Conservation (phyloP, 2,329 filamentous ascomycete genomes). For the Aurifilum marmelostoma region DNA sequence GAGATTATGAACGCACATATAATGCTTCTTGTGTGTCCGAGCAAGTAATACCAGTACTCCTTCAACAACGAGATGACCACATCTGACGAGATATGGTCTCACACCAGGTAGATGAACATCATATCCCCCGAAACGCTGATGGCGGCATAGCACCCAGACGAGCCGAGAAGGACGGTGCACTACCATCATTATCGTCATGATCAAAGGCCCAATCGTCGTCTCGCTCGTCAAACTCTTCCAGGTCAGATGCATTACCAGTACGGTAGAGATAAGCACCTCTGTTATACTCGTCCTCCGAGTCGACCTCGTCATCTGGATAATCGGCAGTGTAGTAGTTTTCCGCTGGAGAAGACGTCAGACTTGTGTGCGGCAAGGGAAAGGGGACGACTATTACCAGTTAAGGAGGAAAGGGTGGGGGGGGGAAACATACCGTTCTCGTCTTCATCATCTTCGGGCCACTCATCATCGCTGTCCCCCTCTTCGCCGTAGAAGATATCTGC, state of each 20-base stretch:
- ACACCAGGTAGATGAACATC: no score
- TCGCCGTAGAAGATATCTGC: constrained; percentile 63
- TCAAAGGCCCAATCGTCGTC: constrained; percentile 36
- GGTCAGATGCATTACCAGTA: constrained; percentile 56
- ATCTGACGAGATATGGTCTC: no score
- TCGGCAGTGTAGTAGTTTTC: constrained; percentile 80
- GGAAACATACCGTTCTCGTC: constrained; percentile 63
- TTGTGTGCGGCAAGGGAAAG: not conserved
- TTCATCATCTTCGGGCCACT: constrained; percentile 61
- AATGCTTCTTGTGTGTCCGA: no score
- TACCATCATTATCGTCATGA: constrained; percentile 37
- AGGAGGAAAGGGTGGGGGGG: no score
- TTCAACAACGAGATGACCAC: not conserved
- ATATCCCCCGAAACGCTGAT: constrained; percentile 27
- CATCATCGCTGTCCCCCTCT: constrained; percentile 65
- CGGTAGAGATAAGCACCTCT: constrained; percentile 59
- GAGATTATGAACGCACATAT: no score
- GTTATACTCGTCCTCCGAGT: constrained; percentile 68
- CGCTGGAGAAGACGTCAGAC: constrained; percentile 48
- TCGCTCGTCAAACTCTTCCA: constrained; percentile 55
- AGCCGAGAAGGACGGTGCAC: constrained; percentile 11
- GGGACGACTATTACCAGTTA: no score
- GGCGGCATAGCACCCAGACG: constrained; percentile 33
- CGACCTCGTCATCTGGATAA: constrained; percentile 79
- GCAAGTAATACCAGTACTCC: not conserved